A percentile compares a stretch with the other conserved stretches of the same genome.
Evolutionary conservation across 176 grass and related monocot species (phyloP).

Genomic region (Bromus sterilis): DNA sequence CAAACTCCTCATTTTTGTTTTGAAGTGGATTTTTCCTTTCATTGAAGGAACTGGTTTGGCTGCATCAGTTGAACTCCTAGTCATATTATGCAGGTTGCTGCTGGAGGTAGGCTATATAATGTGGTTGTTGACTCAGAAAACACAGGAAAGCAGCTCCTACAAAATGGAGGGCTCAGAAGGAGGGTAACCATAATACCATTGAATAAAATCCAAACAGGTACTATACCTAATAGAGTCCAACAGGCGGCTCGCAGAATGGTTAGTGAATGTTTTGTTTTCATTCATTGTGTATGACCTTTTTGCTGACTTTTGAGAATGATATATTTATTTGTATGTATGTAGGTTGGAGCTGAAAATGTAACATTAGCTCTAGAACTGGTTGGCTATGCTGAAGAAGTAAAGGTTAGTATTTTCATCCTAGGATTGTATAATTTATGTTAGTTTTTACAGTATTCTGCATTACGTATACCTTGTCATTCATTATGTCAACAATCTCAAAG

Average conservation of each 20-base stretch:
- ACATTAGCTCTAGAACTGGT: constrained; percentile 79
- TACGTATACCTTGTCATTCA: neutral
- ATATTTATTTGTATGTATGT: constrained; percentile 13
- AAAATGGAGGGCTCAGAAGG: constrained; percentile 62
- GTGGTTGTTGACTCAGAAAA: constrained; percentile 88
- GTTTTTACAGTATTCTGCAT: neutral
- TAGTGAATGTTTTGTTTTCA: constrained; percentile 15
- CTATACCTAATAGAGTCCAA: constrained; percentile 66
- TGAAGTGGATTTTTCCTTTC: neutral
- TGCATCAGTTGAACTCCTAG: neutral
- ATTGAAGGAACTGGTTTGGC: neutral
- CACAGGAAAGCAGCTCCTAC: constrained; percentile 80
- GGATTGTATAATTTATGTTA: neutral
- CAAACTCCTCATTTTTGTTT: neutral
- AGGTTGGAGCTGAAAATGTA: constrained; percentile 81
- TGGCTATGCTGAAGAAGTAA: constrained; percentile 78
- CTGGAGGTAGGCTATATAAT: constrained; percentile 84
- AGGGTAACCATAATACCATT: constrained; percentile 92
- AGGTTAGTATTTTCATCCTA: constrained; percentile 40
- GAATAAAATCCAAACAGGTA: constrained; percentile 75
- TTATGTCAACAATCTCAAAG: neutral
- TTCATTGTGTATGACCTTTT: constrained; percentile 14
- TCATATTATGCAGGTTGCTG: constrained; percentile 67
- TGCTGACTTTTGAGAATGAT: neutral
- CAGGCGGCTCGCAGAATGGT: constrained; percentile 77